Conservation (phyloP, 306 rosid genomes). For the Ammopiptanthus mongolicus region DNA sequence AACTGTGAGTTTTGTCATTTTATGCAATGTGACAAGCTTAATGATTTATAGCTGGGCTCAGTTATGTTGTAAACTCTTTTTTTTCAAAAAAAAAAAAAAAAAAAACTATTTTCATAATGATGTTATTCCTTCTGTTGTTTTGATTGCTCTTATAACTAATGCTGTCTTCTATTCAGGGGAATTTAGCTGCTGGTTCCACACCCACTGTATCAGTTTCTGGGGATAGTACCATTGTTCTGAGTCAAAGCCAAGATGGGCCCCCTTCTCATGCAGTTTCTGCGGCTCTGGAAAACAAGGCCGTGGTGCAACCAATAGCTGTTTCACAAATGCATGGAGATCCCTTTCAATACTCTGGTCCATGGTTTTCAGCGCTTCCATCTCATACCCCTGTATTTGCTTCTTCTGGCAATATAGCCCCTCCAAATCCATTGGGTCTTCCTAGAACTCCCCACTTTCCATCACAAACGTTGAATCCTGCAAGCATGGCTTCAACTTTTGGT, state of each 20-base stretch:
- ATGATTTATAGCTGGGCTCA: neutral
- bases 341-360: constrained; percentile 48
- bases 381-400: constrained; percentile 34
- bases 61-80: neutral
- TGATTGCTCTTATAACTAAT: constrained; percentile 11
- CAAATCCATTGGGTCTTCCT: constrained; percentile 44
- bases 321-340: constrained; percentile 43
- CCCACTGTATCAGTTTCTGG: constrained; percentile 39
- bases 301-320: constrained; percentile 36
- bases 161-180: constrained; percentile 53
- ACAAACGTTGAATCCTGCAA: constrained; percentile 42
- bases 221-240: constrained; percentile 28
- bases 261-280: constrained; percentile 29
- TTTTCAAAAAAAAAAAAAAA: too few species aligned
- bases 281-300: constrained; percentile 37
- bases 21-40: constrained; percentile 8
- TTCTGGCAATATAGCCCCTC: constrained; percentile 32
- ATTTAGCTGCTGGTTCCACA: constrained; percentile 48
- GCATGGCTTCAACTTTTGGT: constrained; percentile 43
- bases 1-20: constrained; percentile 60
- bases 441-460: constrained; percentile 38
- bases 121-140: neutral
- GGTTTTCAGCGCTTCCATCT: constrained; percentile 50
- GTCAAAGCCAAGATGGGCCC: constrained; percentile 33
- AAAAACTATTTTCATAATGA: neutral